Evolutionary conservation across 306 rosid genomes (phyloP).

Genomic region (Canavalia ensiformis): DNA sequence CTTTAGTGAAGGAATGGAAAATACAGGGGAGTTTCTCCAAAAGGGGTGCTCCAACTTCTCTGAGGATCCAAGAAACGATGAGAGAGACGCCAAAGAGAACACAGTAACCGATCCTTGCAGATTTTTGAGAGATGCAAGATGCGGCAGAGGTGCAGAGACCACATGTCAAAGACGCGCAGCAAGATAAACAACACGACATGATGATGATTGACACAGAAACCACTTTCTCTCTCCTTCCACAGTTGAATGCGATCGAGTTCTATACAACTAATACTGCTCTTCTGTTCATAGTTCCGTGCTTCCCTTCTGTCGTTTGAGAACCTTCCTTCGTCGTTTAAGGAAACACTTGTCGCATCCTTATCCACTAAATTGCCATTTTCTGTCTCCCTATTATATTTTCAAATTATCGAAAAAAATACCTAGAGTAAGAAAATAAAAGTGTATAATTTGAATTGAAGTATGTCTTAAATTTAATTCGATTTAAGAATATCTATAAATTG

Average conservation of each 20-base stretch:
- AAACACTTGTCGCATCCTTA: constrained; percentile 18
- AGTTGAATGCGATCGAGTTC: constrained; percentile 2
- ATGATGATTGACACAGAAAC: not conserved
- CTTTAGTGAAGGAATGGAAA: constrained; percentile 23
- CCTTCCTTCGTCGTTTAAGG: constrained; percentile 36
- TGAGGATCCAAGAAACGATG: constrained; percentile 83
- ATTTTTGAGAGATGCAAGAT: constrained; percentile 82
- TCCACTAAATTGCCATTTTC: not conserved
- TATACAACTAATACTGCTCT: constrained; percentile 1
- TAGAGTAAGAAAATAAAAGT: too few species aligned
- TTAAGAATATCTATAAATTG: too few species aligned
- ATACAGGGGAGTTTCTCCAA: constrained; percentile 89
- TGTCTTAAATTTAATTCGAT: too few species aligned
- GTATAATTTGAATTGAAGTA: too few species aligned
- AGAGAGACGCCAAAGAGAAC: constrained; percentile 84
- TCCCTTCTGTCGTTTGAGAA: constrained; percentile 38
- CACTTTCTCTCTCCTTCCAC: constrained; percentile 27
- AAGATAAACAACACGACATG: constrained; percentile 82
- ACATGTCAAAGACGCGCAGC: constrained; percentile 71
- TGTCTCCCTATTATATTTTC: too few species aligned
- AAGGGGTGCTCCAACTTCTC: constrained; percentile 90
- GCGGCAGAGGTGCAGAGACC: constrained; percentile 88
- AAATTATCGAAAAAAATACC: too few species aligned
- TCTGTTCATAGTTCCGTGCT: constrained; percentile 17
- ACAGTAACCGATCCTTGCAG: constrained; percentile 93